Evolutionary conservation across 495 filamentous ascomycete genomes (phyloP).

Genomic region (Barbatosphaeria neglecta): DNA sequence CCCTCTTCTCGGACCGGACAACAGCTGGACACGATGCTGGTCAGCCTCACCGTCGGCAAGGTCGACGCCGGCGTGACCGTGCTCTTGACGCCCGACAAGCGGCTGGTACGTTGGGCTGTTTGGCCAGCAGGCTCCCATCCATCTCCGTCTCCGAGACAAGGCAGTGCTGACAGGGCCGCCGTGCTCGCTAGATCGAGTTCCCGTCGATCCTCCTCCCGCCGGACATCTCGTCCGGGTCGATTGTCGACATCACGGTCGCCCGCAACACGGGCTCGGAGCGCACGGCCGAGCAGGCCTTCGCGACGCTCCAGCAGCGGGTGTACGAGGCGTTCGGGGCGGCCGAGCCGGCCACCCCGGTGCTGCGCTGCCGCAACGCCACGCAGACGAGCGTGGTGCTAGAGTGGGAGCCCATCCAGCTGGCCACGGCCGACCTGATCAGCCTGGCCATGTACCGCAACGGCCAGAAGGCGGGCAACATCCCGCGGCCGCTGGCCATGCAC

Average conservation of each 20-base stretch:
- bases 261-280: conserved; percentile 74
- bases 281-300: conserved; percentile 60
- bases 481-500: conserved; percentile 68
- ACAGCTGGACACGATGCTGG: conserved; percentile 53
- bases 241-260: conserved; percentile 93
- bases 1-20: too few relatives aligned
- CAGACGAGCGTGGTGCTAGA: conserved; percentile 96
- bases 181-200: conserved; percentile 76
- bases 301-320: conserved; percentile 76
- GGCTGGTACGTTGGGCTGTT: conserved; percentile 67
- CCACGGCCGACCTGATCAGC: conserved; percentile 78
- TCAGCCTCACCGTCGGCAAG: conserved; percentile 97
- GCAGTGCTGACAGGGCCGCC: neutral
- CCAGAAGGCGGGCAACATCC: conserved; percentile 89
- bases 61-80: conserved; percentile 98
- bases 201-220: conserved; percentile 92
- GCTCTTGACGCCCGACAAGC: conserved; percentile 91
- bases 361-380: conserved; percentile 89
- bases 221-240: conserved; percentile 87
- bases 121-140: neutral
- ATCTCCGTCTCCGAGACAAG: neutral
- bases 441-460: conserved; percentile 90
- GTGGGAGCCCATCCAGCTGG: conserved; percentile 91
- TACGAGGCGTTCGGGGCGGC: conserved; percentile 71
- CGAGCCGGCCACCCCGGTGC: conserved; percentile 64